Conservation (phyloP, 495 filamentous ascomycete species). For the Hamigera avellanea region DNA sequence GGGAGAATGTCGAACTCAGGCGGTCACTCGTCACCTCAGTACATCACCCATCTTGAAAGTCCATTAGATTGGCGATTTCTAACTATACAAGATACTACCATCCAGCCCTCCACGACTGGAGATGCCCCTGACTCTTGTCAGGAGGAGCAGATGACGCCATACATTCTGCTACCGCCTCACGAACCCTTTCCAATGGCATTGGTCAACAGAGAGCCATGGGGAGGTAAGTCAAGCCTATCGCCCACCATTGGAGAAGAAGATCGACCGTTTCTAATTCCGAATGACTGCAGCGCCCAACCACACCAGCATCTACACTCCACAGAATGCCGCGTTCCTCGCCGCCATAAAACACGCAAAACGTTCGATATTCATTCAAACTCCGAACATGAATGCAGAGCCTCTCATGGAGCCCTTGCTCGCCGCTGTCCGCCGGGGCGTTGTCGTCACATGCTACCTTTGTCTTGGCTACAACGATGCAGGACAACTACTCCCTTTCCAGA, state of each 20-base stretch:
- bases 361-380: constrained; percentile 62
- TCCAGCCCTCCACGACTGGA: constrained; percentile 37
- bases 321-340: constrained; percentile 62
- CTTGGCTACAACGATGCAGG: constrained; percentile 72
- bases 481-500: constrained; percentile 62
- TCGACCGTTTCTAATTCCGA: too few species aligned
- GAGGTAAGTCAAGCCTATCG: constrained; percentile 20
- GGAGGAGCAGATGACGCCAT: constrained; percentile 48
- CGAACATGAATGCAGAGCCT: constrained; percentile 62
- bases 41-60: constrained; percentile 5
- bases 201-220: constrained; percentile 56
- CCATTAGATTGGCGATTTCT: constrained; percentile 2
- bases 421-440: constrained; percentile 53
- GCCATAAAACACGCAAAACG: constrained; percentile 49
- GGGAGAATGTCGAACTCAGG: constrained; percentile 40
- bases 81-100: constrained; percentile 40
- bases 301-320: constrained; percentile 46
- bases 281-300: constrained; percentile 38
- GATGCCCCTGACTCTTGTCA: constrained; percentile 41
- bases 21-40: constrained; percentile 51
- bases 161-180: constrained; percentile 40
- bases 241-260: neutral
- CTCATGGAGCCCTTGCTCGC: constrained; percentile 48
- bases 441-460: constrained; percentile 58
- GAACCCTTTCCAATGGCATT: constrained; percentile 59